Conservation (phyloP, 352 stramenopile genomes). For the Proteromonas lacertae region DNA sequence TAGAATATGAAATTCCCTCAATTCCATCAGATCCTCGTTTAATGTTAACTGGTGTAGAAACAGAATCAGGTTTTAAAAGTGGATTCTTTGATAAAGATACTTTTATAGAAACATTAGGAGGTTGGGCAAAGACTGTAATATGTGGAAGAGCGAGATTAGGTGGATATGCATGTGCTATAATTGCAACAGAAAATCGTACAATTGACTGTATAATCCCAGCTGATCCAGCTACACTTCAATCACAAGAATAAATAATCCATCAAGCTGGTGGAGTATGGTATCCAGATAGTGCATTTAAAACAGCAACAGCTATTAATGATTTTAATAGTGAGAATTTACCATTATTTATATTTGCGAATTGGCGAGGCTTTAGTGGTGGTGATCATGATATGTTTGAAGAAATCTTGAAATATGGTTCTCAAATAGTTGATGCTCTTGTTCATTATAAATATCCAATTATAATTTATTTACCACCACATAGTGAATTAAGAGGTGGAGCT, state of each 20-base stretch:
- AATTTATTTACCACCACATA: slow-evolving; percentile 96
- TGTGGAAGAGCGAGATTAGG: slow-evolving; percentile 77
- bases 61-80: slow-evolving; percentile 21
- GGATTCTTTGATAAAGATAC: slow-evolving; percentile 62
- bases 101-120: slow-evolving; percentile 85
- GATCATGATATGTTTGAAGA: too few relatives aligned
- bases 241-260: too few relatives aligned
- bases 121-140: slow-evolving; percentile 96
- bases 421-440: slow-evolving; percentile 94
- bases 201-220: slow-evolving; percentile 77
- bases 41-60: slow-evolving; percentile 48
- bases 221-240: too few relatives aligned
- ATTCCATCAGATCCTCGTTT: slow-evolving; percentile 69
- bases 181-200: slow-evolving; percentile 89
- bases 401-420: too few relatives aligned
- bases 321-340: too few relatives aligned
- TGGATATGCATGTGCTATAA: slow-evolving; percentile 86
- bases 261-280: too few relatives aligned
- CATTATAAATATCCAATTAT: slow-evolving; percentile 94
- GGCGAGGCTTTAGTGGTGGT: too few relatives aligned
- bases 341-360: too few relatives aligned
- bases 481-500: too few relatives aligned
- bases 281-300: too few relatives aligned
- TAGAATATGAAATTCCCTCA: too few relatives aligned
- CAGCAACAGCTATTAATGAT: too few relatives aligned